These are phyloP conservation scores for Termitomyces sp. DNA, from an alignment of 768 basidiomycete species.

Conservation along the genomic window DNA sequence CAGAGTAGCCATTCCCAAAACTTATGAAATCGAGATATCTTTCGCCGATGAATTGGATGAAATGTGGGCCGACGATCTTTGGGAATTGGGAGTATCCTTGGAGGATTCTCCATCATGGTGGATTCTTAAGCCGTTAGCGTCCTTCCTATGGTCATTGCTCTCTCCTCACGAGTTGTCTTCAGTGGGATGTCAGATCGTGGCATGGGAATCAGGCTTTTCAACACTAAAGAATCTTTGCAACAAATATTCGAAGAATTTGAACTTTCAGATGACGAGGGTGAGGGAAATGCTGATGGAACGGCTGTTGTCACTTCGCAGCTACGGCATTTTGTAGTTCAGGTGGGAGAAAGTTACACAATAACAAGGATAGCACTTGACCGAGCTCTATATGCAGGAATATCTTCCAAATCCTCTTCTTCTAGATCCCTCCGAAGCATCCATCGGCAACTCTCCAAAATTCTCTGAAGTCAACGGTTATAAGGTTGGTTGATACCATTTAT, in stretches of 20 bases:
- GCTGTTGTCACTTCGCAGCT: conserved; percentile 80
- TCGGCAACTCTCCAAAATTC: conserved; percentile 18
- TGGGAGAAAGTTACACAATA: conserved; percentile 21
- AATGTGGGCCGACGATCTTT: conserved; percentile 88
- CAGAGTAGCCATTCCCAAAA: conserved; percentile 52
- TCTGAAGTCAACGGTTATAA: conserved; percentile 45
- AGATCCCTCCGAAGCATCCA: conserved; percentile 48
- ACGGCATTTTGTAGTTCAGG: conserved; percentile 95
- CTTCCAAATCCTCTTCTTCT: conserved; percentile 70
- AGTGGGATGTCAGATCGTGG: conserved; percentile 94
- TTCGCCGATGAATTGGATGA: conserved; percentile 95
- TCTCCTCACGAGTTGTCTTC: not conserved
- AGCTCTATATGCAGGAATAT: conserved; percentile 66
- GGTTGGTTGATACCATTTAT: conserved; percentile 29
- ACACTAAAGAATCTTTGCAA: conserved; percentile 64
- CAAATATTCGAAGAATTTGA: conserved; percentile 83
- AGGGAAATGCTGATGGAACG: conserved; percentile 34
- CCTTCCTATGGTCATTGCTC: not conserved
- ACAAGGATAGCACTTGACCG: not conserved
- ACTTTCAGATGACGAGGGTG: conserved; percentile 41
- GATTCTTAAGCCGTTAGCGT: conserved; percentile 81
- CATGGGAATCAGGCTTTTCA: conserved; percentile 90
- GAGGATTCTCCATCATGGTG: conserved; percentile 63
- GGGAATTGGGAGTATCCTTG: conserved; percentile 69
- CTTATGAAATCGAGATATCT: conserved; percentile 81